phyloP scores from a whole-genome alignment of 805 yeast genomes.

The Alloascoidea africana region DNA sequence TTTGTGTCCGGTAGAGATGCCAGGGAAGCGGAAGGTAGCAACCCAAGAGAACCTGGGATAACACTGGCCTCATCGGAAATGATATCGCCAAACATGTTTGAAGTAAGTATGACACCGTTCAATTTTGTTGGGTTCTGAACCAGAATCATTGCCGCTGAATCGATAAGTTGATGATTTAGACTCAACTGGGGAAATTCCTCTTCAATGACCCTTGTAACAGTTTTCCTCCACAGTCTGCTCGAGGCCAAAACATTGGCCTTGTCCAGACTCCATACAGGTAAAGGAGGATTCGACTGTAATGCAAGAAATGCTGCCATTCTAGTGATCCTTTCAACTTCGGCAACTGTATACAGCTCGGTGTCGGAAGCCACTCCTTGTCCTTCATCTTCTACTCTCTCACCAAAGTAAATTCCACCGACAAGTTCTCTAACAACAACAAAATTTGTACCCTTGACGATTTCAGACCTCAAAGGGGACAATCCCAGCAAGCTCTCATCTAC shows the following conservation, averaged over 20 bases:
- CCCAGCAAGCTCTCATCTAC: constrained; percentile 72
- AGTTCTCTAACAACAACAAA: constrained; percentile 90
- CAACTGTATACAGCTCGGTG: constrained; percentile 81
- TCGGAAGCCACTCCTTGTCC: constrained; percentile 83
- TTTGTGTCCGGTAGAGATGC: constrained; percentile 95
- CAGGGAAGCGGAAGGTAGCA: constrained; percentile 90
- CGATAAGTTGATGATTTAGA: constrained; percentile 89
- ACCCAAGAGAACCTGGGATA: constrained; percentile 93
- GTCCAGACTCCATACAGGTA: constrained; percentile 91
- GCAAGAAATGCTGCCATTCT: constrained; percentile 98
- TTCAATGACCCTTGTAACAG: constrained; percentile 71
- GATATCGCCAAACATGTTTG: constrained; percentile 97
- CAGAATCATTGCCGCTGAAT: constrained; percentile 97
- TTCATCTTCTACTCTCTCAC: constrained; percentile 86
- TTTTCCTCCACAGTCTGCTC: constrained; percentile 90
- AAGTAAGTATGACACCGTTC: constrained; percentile 86
- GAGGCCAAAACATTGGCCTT: constrained; percentile 97
- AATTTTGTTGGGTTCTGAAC: constrained; percentile 82
- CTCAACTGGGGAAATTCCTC: constrained; percentile 84
- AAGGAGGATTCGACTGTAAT: constrained; percentile 82
- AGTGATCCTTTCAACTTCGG: constrained; percentile 89
- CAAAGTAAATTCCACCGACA: constrained; percentile 97
- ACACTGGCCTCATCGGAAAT: constrained; percentile 96
- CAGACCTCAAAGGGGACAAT: constrained; percentile 76
- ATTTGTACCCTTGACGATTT: constrained; percentile 80